Base-by-base conservation (phyloP, 495 filamentous ascomycete genomes). In the Corynascus novoguineensis region DNA sequence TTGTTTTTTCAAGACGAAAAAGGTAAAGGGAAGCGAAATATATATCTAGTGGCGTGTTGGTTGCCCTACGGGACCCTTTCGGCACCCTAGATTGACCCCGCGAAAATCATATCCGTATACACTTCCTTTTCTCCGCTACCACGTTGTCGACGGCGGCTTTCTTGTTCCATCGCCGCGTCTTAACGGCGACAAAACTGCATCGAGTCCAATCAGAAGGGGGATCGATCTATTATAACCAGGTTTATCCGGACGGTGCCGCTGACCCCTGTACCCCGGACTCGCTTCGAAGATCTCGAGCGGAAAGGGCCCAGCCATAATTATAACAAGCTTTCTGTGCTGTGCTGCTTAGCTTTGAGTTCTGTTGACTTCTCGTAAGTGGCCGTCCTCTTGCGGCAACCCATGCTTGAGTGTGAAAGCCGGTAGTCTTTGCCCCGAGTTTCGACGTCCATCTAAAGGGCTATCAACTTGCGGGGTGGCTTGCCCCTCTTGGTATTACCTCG, bases 61-160 rank as follows among this genome's bases (percentile, higher is more conserved):
- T n/a, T n/a, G 37, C n/a, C 37, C n/a, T 15, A 5, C 21, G 37
- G 37, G 17, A 4, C 37, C 17, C n/a, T 9, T 41, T 31, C 9
- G 27, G 4, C 11, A 46, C 29, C 46, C 55, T 38, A 11, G 55
- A 24, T 28, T 12, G 5, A 46, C 53, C 47, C 55, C 47, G 47
- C 38, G 55, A 15, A 4, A 15, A 27, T 50, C 54, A 57, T 42
- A 57, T 50, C 34, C 45, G 24, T 29, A 27, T 51, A 35, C 11
- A 51, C 19, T 58, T 58, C 55, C 55, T 21, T 58, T 58, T 48
- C 27, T 21, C 55, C 55, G 55, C 37, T 58, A 50, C 55, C 55
- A 58, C 55, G 38, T 45, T 51, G 24, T 44, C 29, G 47, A 38
- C 14, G 17, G 55, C 53, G 53, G 32, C 35, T 31, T n/a, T 50